Evolutionary conservation across 192 early-diverging fungal genomes (phyloP).

Genomic region (Entomortierella parvispora): DNA sequence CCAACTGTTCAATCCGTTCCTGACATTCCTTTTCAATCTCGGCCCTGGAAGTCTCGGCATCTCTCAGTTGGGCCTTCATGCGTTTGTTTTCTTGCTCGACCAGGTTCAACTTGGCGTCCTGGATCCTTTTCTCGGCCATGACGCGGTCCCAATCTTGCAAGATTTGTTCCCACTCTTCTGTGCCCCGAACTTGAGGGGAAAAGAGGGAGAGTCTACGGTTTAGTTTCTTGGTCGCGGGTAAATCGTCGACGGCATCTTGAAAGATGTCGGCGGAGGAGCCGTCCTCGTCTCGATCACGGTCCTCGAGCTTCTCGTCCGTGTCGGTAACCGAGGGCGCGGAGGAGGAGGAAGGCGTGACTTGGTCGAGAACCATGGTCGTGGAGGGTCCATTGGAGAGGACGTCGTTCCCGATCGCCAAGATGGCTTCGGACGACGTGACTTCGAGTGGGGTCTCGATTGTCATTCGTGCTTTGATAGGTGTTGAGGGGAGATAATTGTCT

Average conservation of each 20-base stretch:
- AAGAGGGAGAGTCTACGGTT: conserved; percentile 25
- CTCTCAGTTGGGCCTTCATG: conserved; percentile 37
- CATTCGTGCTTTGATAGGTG: too few species aligned
- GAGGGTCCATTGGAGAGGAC: conserved; percentile 30
- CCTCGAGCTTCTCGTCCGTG: too few species aligned
- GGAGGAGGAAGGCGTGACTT: conserved; percentile 23
- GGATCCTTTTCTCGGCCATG: conserved; percentile 45
- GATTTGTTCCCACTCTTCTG: conserved; percentile 45
- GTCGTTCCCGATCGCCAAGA: conserved; percentile 44
- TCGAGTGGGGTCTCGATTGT: conserved; percentile 1
- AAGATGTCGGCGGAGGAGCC: conserved; percentile 12
- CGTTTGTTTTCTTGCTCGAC: conserved; percentile 46
- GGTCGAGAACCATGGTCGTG: conserved; percentile 6
- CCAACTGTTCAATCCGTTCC: conserved; percentile 18
- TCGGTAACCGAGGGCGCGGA: conserved; percentile 14
- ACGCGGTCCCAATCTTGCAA: conserved; percentile 43
- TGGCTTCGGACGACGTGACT: conserved; percentile 38
- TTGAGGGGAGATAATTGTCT: too few species aligned
- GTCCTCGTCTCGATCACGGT: conserved; percentile 4
- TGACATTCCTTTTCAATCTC: conserved; percentile 27
- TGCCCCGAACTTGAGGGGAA: conserved; percentile 13
- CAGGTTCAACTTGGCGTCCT: conserved; percentile 34
- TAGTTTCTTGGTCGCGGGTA: conserved; percentile 33
- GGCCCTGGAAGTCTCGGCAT: conserved; percentile 19
- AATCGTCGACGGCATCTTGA: conserved; percentile 36